Evolutionary conservation across 352 stramenopile species (phyloP).

Genomic region (Phytophthora fragariaefolia): DNA sequence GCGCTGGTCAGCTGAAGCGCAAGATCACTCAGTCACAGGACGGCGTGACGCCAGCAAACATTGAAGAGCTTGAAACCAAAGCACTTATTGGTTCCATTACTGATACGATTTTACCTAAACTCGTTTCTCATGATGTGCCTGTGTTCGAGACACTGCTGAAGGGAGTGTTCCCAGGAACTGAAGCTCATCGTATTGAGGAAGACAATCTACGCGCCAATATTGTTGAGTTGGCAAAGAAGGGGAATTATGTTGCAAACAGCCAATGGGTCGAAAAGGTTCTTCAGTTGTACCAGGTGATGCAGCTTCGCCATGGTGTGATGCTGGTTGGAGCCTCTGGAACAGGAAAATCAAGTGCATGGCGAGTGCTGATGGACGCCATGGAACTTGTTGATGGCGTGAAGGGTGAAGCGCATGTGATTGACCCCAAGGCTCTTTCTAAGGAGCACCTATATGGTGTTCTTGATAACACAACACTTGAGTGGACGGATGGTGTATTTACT

Average conservation of each 20-base stretch:
- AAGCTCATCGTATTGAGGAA: conserved; percentile 88
- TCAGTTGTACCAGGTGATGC: conserved; percentile 98
- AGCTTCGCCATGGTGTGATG: conserved; percentile 99
- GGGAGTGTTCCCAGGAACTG: conserved; percentile 96
- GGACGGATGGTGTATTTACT: conserved; percentile 99
- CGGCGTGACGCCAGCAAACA: conserved; percentile 33
- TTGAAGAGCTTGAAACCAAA: conserved; percentile 91
- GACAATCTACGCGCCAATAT: conserved; percentile 90
- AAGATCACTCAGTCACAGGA: conserved; percentile 78
- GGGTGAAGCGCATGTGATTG: conserved; percentile 98
- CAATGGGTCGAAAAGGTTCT: conserved; percentile 98
- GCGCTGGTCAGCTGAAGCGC: conserved; percentile 98
- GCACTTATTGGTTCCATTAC: conserved; percentile 98
- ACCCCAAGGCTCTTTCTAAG: conserved; percentile 99
- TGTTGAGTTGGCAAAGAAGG: conserved; percentile 91
- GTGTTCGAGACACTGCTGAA: conserved; percentile 97
- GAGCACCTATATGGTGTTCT: conserved; percentile 98
- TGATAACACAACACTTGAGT: conserved; percentile 99
- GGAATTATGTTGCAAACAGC: conserved; percentile 89
- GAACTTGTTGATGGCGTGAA: conserved; percentile 96
- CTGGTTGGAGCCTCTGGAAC: conserved; percentile 97
- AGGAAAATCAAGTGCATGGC: conserved; percentile 97
- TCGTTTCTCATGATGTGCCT: conserved; percentile 97
- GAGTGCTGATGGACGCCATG: conserved; percentile 93
- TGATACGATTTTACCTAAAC: conserved; percentile 99